Conservation (phyloP, 805 yeast genomes). For the Spathaspora girioi region DNA sequence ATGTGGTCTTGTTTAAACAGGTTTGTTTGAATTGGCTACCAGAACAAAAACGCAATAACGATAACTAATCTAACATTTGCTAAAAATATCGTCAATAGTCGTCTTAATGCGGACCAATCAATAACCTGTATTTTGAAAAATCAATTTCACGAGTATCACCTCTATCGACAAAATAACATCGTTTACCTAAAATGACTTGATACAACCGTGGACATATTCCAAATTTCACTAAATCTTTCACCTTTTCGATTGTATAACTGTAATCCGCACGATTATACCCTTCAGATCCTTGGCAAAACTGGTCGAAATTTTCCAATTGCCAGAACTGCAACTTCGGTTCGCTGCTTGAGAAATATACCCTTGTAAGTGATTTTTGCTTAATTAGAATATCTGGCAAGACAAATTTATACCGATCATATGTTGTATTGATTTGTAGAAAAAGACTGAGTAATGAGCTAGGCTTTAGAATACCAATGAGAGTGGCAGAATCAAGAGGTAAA, state of each 20-base stretch:
- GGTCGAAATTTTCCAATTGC: neutral
- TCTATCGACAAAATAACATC: too few relatives aligned
- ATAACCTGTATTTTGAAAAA: too few relatives aligned
- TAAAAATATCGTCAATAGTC: too few relatives aligned
- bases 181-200: neutral
- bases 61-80: too few relatives aligned
- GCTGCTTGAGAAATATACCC: neutral
- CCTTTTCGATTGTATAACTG: neutral
- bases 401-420: neutral
- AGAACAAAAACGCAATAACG: too few relatives aligned
- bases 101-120: too few relatives aligned
- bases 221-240: neutral
- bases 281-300: neutral
- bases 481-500: neutral
- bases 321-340: neutral
- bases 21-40: too few relatives aligned
- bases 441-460: neutral
- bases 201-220: neutral
- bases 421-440: neutral
- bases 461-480: neutral
- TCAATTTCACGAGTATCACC: too few relatives aligned
- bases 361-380: neutral
- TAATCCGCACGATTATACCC: neutral
- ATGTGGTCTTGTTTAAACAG: too few relatives aligned
- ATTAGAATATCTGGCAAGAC: neutral